Conservation (phyloP, 2,329 filamentous ascomycete genomes). For the Cercospora beticola region DNA sequence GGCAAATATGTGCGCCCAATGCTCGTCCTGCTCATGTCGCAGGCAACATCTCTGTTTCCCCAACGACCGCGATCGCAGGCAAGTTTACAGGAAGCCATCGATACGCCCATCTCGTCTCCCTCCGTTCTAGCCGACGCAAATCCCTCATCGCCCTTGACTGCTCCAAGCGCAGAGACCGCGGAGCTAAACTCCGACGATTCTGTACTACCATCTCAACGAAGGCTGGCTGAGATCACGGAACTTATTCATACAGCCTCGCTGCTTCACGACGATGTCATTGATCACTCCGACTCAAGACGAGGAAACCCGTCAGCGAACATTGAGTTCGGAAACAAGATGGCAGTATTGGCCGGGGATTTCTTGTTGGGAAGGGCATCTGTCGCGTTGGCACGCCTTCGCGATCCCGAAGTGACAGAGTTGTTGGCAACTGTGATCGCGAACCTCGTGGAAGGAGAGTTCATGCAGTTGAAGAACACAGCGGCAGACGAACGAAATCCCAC, state of each 20-base stretch:
- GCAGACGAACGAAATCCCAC: constrained; percentile 78
- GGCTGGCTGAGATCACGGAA: constrained; percentile 94
- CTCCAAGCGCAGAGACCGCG: constrained; percentile 48
- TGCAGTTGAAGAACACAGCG: constrained; percentile 97
- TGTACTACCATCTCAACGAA: constrained; percentile 88
- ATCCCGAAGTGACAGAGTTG: constrained; percentile 92
- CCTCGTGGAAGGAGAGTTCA: constrained; percentile 96
- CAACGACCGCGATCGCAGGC: constrained; percentile 51
- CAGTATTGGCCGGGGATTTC: constrained; percentile 95
- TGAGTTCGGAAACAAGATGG: constrained; percentile 99
- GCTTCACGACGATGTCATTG: constrained; percentile 97
- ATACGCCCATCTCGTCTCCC: constrained; percentile 60
- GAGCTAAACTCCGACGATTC: constrained; percentile 52
- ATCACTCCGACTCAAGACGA: constrained; percentile 82
- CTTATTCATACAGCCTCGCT: constrained; percentile 96
- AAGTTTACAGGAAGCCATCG: constrained; percentile 47
- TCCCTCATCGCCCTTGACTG: constrained; percentile 62
- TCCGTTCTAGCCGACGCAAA: constrained; percentile 77
- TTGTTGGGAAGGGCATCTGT: constrained; percentile 90
- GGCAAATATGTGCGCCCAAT: constrained; percentile 95
- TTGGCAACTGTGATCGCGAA: constrained; percentile 96
- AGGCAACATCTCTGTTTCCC: constrained; percentile 81
- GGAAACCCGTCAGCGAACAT: constrained; percentile 86
- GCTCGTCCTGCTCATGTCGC: constrained; percentile 93
- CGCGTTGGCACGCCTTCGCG: constrained; percentile 81